phyloP scores from a whole-genome alignment of 139 green algal genomes.

The Pseudopediastrum boryanum region DNA sequence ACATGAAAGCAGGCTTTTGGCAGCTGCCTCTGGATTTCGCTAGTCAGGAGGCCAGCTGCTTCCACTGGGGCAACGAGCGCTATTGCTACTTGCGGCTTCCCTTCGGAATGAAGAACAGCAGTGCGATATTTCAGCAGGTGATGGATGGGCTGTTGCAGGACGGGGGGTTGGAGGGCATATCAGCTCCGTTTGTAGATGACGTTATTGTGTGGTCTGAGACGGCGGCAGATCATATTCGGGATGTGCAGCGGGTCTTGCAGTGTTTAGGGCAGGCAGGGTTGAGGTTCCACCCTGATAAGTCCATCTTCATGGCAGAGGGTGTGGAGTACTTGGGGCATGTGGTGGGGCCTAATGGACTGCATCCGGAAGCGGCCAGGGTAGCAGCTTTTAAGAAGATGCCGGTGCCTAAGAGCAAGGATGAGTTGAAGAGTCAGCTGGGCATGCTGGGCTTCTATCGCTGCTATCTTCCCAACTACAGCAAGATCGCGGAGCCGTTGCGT shows the following conservation, averaged over 20 bases:
- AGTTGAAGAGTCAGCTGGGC: slow-evolving; percentile 38
- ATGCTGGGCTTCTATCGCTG: slow-evolving; percentile 43
- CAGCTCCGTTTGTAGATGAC: slow-evolving; percentile 43
- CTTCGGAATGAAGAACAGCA: too few relatives aligned
- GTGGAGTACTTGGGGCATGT: slow-evolving; percentile 51
- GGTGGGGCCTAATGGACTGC: slow-evolving; percentile 30
- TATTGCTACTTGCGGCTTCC: too few relatives aligned
- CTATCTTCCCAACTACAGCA: slow-evolving; percentile 42
- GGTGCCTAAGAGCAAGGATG: slow-evolving; percentile 28
- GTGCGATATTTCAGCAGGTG: too few relatives aligned
- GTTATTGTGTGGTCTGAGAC: background rate
- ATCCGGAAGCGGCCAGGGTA: slow-evolving; percentile 37
- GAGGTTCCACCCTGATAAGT: slow-evolving; percentile 40
- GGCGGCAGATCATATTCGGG: slow-evolving; percentile 3
- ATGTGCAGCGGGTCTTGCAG: slow-evolving; percentile 10
- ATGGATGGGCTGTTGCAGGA: too few relatives aligned
- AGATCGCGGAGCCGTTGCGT: slow-evolving; percentile 29
- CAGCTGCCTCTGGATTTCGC: too few relatives aligned
- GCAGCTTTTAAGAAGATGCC: slow-evolving; percentile 37
- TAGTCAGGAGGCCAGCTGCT: too few relatives aligned
- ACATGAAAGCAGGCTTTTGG: too few relatives aligned
- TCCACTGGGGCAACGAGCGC: too few relatives aligned
- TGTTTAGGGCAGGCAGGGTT: slow-evolving; percentile 8
- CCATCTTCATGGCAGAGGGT: background rate
- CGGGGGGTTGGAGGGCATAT: background rate